Conservation (phyloP, 2,329 filamentous ascomycete genomes). For the Aspergillus sp. region DNA sequence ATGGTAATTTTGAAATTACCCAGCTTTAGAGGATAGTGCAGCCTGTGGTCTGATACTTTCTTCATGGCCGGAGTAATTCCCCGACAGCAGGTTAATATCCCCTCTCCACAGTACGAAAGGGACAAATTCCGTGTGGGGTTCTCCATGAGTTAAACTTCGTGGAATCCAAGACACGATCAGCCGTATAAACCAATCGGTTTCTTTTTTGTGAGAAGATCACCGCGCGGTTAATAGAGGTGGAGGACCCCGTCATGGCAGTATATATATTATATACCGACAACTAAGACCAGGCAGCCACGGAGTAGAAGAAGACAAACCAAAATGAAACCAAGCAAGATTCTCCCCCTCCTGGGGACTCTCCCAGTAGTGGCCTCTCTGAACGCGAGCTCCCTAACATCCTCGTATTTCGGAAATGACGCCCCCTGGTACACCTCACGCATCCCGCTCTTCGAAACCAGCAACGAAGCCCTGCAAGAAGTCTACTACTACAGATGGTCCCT, state of each 20-base stretch:
- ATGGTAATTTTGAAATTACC: too few species aligned
- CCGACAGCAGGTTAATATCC: neutral
- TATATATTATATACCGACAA: too few species aligned
- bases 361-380: neutral
- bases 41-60: too few species aligned
- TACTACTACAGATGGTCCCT: conserved; percentile 50
- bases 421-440: conserved; percentile 21
- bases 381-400: neutral
- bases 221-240: too few species aligned
- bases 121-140: neutral
- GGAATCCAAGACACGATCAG: neutral
- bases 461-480: conserved; percentile 31
- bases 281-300: too few species aligned
- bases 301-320: too few species aligned
- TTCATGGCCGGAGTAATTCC: too few species aligned
- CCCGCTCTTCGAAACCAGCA: conserved; percentile 17
- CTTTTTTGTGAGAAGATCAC: neutral
- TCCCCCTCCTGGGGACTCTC: too few species aligned
- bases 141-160: neutral
- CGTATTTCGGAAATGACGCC: conserved; percentile 20
- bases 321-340: too few species aligned
- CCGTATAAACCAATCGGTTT: neutral
- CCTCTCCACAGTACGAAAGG: neutral
- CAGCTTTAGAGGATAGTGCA: too few species aligned
- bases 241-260: too few species aligned